Evolutionary conservation across 1,284 basidiomycete species (phyloP).

Genomic region (Heimioporus retisporus): DNA sequence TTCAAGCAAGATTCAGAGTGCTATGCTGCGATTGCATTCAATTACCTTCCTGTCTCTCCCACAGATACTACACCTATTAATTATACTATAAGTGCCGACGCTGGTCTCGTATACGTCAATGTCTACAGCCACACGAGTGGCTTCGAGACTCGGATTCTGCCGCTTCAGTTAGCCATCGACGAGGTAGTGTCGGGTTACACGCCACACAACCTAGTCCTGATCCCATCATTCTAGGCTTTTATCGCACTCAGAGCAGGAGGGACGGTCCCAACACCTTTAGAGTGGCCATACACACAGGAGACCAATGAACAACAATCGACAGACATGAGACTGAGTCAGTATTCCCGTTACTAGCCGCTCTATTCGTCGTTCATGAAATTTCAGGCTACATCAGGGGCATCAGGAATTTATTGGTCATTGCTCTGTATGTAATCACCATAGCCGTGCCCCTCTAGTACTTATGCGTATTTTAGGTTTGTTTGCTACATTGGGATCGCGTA

Average conservation of each 20-base stretch:
- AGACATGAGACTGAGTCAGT: conserved; percentile 65
- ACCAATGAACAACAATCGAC: conserved; percentile 72
- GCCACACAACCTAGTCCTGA: conserved; percentile 5
- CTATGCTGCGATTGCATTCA: conserved; percentile 78
- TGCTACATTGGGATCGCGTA: conserved; percentile 77
- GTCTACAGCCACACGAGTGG: conserved; percentile 74
- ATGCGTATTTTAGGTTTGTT: conserved; percentile 59
- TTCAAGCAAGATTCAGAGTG: conserved; percentile 78
- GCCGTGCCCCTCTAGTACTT: neutral
- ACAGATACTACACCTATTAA: conserved; percentile 57
- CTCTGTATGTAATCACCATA: conserved; percentile 53
- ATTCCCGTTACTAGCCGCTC: neutral
- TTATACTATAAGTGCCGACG: conserved; percentile 81
- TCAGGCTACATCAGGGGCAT: conserved; percentile 72
- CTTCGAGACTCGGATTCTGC: conserved; percentile 74
- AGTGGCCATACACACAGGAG: conserved; percentile 79
- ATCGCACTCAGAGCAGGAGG: conserved; percentile 72
- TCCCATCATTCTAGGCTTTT: conserved; percentile 58
- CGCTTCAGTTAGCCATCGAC: conserved; percentile 84
- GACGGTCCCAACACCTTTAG: conserved; percentile 61
- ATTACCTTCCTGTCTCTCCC: conserved; percentile 59
- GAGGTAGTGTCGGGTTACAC: conserved; percentile 52
- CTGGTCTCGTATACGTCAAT: conserved; percentile 71
- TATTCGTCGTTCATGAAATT: conserved; percentile 13
- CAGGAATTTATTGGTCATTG: conserved; percentile 70